phyloP scores from a whole-genome alignment of 1,139 yeast species.

The Dujonia santamariae region DNA sequence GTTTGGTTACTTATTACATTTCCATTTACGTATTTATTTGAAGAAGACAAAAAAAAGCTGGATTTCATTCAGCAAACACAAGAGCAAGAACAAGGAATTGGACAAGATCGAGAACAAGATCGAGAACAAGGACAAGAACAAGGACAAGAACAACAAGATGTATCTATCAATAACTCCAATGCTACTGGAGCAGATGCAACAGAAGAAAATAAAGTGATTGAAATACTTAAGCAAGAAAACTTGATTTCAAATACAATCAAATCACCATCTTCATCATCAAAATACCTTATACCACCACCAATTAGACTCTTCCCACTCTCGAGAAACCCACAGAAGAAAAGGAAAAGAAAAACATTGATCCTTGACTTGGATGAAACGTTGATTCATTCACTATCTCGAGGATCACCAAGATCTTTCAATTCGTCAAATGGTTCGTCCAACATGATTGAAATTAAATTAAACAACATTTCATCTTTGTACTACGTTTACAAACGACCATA shows the following conservation, averaged over 20 bases:
- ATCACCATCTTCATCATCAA: slow-evolving; percentile 54
- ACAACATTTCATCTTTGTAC: slow-evolving; percentile 70
- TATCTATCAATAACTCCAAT: too few species aligned
- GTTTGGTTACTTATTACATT: slow-evolving; percentile 44
- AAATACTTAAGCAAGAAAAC: slow-evolving; percentile 38
- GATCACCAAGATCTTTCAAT: slow-evolving; percentile 42
- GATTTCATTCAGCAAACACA: neutral
- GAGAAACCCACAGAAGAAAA: slow-evolving; percentile 36
- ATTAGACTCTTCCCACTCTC: slow-evolving; percentile 43
- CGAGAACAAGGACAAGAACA: slow-evolving; percentile 76
- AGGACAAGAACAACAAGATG: slow-evolving; percentile 1
- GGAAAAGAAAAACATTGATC: slow-evolving; percentile 63
- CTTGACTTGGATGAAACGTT: slow-evolving; percentile 91
- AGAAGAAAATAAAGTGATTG: slow-evolving; percentile 35
- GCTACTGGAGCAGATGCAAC: slow-evolving; percentile 4
- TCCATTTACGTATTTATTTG: slow-evolving; percentile 42
- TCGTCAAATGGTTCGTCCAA: slow-evolving; percentile 52
- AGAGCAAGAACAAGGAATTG: slow-evolving; percentile 38
- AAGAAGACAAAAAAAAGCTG: slow-evolving; percentile 4
- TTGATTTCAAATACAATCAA: slow-evolving; percentile 46
- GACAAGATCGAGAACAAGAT: slow-evolving; percentile 64
- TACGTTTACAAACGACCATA: slow-evolving; percentile 90
- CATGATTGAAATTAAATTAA: slow-evolving; percentile 82
- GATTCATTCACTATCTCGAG: slow-evolving; percentile 82
- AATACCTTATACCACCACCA: slow-evolving; percentile 48